Evolutionary conservation across 2,329 filamentous ascomycete species (phyloP).

Genomic region (Ophiostoma sp.): DNA sequence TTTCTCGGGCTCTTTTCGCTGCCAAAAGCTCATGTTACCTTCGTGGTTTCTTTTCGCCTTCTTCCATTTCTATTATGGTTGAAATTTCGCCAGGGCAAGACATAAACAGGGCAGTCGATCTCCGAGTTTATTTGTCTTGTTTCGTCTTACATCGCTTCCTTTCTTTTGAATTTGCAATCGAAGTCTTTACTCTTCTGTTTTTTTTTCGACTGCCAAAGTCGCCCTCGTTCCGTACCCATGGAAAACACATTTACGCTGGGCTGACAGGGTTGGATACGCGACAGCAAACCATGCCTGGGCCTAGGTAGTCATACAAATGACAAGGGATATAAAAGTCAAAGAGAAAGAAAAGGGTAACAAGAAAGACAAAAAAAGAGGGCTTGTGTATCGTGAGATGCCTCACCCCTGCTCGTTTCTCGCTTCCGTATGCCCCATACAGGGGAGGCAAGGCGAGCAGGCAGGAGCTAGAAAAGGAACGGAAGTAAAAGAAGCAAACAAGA

Average conservation of each 20-base stretch:
- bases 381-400: constrained; percentile 11
- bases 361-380: neutral
- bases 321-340: neutral
- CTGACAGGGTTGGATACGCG: constrained; percentile 15
- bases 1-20: neutral
- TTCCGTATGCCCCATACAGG: constrained; percentile 16
- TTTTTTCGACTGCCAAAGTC: neutral
- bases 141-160: constrained; percentile 9
- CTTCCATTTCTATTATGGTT: neutral
- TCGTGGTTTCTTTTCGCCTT: neutral
- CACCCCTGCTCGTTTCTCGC: neutral
- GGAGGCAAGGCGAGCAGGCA: neutral
- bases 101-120: constrained; percentile 8
- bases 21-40: neutral
- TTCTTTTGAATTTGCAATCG: neutral
- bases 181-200: neutral
- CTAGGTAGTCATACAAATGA: neutral
- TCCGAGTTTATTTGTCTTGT: constrained; percentile 20
- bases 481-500: neutral
- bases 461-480: neutral
- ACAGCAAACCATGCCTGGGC: neutral
- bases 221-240: constrained; percentile 9
- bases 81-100: constrained; percentile 7
- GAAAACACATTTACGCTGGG: constrained; percentile 19
- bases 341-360: neutral